Evolutionary conservation across 495 filamentous ascomycete species (phyloP).

Genomic region (Penicillium goetzii): DNA sequence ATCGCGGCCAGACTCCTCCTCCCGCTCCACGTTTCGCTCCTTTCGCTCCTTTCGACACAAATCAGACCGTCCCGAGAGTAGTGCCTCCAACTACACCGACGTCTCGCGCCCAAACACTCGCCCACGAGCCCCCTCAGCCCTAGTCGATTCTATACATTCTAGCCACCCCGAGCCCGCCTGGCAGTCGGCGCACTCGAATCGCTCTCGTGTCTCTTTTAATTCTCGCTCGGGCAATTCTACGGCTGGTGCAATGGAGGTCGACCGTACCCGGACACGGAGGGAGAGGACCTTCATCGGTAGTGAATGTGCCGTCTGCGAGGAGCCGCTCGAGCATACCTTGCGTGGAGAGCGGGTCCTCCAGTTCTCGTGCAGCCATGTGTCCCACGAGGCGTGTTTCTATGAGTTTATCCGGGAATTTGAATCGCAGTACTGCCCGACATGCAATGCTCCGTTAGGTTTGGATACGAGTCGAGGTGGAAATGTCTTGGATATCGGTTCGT

Average conservation of each 20-base stretch:
- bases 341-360: constrained; percentile 94
- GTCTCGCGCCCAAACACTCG: constrained; percentile 18
- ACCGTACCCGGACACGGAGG: constrained; percentile 78
- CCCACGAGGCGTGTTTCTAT: constrained; percentile 98
- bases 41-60: constrained; percentile 39
- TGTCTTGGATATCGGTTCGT: constrained; percentile 89
- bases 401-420: constrained; percentile 97
- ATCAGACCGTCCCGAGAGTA: constrained; percentile 38
- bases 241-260: constrained; percentile 76
- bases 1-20: constrained; percentile 39
- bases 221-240: constrained; percentile 59
- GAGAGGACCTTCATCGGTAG: constrained; percentile 95
- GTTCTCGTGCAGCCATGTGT: constrained; percentile 93
- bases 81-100: constrained; percentile 35
- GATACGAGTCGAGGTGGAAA: constrained; percentile 96
- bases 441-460: constrained; percentile 87
- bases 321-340: constrained; percentile 94
- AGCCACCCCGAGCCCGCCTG: constrained; percentile 23
- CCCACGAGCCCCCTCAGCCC: constrained; percentile 35
- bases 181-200: constrained; percentile 35
- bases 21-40: constrained; percentile 42
- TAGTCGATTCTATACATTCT: constrained; percentile 29
- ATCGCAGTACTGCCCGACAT: constrained; percentile 92
- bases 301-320: constrained; percentile 95
- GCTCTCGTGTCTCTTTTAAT: constrained; percentile 49